phyloP scores from a whole-genome alignment of 2,329 filamentous ascomycete species.

The Apiospora malaysiana region DNA sequence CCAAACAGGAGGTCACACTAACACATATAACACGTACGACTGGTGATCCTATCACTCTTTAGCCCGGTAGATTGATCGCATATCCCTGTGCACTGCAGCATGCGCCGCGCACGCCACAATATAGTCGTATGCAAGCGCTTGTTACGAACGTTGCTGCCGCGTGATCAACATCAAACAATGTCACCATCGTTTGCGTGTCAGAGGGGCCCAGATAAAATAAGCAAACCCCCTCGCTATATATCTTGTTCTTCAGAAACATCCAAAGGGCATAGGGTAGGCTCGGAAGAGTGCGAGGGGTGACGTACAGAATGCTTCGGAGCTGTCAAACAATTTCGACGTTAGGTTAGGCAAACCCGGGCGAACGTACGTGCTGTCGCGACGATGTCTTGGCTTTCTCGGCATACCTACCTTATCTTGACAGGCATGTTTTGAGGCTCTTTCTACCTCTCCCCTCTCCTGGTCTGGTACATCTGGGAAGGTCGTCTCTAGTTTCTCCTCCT shows the following conservation, averaged over 20 bases:
- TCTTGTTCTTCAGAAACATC: neutral
- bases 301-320: neutral
- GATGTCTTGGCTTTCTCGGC: neutral
- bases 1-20: neutral
- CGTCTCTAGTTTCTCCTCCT: neutral
- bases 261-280: too few relatives aligned
- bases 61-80: neutral
- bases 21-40: neutral
- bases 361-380: neutral
- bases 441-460: neutral
- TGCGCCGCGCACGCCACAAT: neutral
- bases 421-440: neutral
- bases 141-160: slow-evolving; percentile 1
- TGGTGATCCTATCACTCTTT: neutral
- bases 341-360: neutral
- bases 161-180: slow-evolving; percentile 19
- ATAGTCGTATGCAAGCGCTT: neutral
- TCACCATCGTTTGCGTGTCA: slow-evolving; percentile 1
- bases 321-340: neutral
- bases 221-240: neutral
- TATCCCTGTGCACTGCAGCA: slow-evolving; percentile 3
- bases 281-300: neutral
- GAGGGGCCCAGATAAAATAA: neutral
- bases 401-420: neutral
- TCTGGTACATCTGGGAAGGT: neutral